Evolutionary conservation across 1,139 yeast genomes (phyloP), one percentile per base, ranked within the genome.

Genomic region (Debaryomyces robertsiae): DNA sequence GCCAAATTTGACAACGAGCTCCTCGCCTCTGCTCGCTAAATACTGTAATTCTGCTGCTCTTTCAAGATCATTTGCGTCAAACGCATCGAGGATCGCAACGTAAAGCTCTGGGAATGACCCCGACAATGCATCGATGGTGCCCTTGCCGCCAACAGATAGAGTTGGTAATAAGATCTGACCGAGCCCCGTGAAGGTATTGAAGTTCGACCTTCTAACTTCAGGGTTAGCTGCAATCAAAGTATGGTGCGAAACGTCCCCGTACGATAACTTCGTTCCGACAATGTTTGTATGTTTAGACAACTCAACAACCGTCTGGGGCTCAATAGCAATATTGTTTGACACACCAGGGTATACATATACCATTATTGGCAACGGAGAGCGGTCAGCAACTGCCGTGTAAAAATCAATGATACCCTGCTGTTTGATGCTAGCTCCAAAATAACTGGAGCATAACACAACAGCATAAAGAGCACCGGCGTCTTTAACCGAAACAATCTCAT

Each of bases 301-400:
- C 29, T 52, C 50, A 39, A 52, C 56, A 42, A 67, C 60, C 23
- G 69, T 58, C 17, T 56, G 59, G 3, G 65, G 60, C 13, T 55
- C 46, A 24, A 70, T 54, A 30, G 52, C 57, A 36, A 68, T 60
- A 19, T 63, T 63, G 45, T 69, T 70, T 35, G 66, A 58, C 27
- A 72, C 78, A 7, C 79, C 79, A 13, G 81, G 81, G 57, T 65
- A 76, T 46, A 73, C 65, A 63, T 76, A 76, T 43, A 76, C 63
- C 50, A 76, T 51, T 30, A 76, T 60, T 27, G 81, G 81, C 39
- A 76, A 51, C 1, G 62, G 62, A 7, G 75, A 55, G 27, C 58
- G 55, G 45, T 73, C 75, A 18, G 80, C 80, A 24, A 76, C 72
- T 22, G 57, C 62, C 14, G 58, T 55, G 55, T 63, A 73, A 69